These are phyloP conservation scores for Gracilaria gracilis DNA, from an alignment of 23 red algal genomes.

Conservation along the genomic window DNA sequence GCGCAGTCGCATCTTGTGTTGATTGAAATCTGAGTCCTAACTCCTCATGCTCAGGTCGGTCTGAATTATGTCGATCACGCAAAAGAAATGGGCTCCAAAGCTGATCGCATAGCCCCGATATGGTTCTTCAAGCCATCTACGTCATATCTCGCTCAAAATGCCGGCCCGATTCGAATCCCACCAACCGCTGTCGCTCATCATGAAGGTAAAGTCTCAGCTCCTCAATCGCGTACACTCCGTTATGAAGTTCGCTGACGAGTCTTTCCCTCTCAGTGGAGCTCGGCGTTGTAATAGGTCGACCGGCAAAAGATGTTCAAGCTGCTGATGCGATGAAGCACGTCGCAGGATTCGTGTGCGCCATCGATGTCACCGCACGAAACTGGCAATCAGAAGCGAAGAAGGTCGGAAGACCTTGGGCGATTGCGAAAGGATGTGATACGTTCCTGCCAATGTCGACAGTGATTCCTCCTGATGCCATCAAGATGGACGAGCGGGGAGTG, in stretches of 20 bases:
- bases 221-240: not conserved
- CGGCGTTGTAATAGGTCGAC: slow-evolving; percentile 78
- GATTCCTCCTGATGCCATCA: slow-evolving; percentile 68
- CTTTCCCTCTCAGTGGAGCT: slow-evolving; percentile 59
- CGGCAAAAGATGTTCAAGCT: slow-evolving; percentile 38
- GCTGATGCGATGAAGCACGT: slow-evolving; percentile 59
- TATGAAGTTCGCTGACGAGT: not conserved
- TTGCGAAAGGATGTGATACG: slow-evolving; percentile 84
- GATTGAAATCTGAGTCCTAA: not conserved
- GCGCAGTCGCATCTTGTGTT: not conserved
- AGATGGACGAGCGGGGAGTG: slow-evolving; percentile 30
- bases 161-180: slow-evolving; percentile 55
- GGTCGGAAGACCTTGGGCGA: slow-evolving; percentile 80
- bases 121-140: slow-evolving; percentile 83
- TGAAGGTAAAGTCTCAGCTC: slow-evolving; percentile 30
- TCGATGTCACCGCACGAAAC: slow-evolving; percentile 89
- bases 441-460: slow-evolving; percentile 73
- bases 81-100: slow-evolving; percentile 64
- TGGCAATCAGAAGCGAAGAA: slow-evolving; percentile 82
- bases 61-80: slow-evolving; percentile 70
- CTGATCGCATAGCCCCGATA: slow-evolving; percentile 37
- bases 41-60: slow-evolving; percentile 25
- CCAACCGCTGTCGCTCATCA: slow-evolving; percentile 45
- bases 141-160: slow-evolving; percentile 55
- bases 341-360: slow-evolving; percentile 71